Conservation (phyloP, 1,284 basidiomycete genomes). For the Cutaneotrichosporon sp. region DNA sequence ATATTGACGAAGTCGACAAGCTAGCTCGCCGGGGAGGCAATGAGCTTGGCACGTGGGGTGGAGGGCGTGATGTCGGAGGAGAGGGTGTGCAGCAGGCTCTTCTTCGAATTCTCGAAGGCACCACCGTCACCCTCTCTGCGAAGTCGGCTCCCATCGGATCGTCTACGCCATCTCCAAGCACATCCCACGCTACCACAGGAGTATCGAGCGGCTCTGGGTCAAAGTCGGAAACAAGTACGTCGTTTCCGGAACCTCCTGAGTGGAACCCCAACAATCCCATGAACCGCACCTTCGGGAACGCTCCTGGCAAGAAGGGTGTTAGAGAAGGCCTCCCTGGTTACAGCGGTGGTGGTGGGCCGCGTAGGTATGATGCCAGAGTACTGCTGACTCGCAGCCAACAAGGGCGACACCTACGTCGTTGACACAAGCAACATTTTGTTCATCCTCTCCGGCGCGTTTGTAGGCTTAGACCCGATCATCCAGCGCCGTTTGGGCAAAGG, state of each 20-base stretch:
- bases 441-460: slow-evolving; percentile 87
- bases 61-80: slow-evolving; percentile 82
- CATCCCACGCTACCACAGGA: background rate
- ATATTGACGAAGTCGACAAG: slow-evolving; percentile 96
- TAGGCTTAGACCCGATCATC: slow-evolving; percentile 79
- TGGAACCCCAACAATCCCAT: slow-evolving; percentile 44
- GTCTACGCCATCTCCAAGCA: slow-evolving; percentile 46
- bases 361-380: slow-evolving; percentile 1
- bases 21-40: slow-evolving; percentile 64
- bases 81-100: slow-evolving; percentile 94
- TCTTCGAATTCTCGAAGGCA: slow-evolving; percentile 88
- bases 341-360: slow-evolving; percentile 32
- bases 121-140: slow-evolving; percentile 65
- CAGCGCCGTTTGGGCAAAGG: slow-evolving; percentile 74
- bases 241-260: slow-evolving; percentile 30
- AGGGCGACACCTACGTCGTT: slow-evolving; percentile 46
- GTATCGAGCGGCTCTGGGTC: slow-evolving; percentile 10
- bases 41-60: slow-evolving; percentile 52
- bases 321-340: slow-evolving; percentile 43
- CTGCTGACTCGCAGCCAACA: slow-evolving; percentile 14
- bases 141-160: slow-evolving; percentile 52
- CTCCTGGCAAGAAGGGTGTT: slow-evolving; percentile 37
- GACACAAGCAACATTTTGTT: slow-evolving; percentile 75
- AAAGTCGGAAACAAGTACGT: slow-evolving; percentile 22
- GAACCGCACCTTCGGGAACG: slow-evolving; percentile 31